Base-by-base conservation (phyloP, 257 asterid genomes). In the Penstemon barbatus region DNA sequence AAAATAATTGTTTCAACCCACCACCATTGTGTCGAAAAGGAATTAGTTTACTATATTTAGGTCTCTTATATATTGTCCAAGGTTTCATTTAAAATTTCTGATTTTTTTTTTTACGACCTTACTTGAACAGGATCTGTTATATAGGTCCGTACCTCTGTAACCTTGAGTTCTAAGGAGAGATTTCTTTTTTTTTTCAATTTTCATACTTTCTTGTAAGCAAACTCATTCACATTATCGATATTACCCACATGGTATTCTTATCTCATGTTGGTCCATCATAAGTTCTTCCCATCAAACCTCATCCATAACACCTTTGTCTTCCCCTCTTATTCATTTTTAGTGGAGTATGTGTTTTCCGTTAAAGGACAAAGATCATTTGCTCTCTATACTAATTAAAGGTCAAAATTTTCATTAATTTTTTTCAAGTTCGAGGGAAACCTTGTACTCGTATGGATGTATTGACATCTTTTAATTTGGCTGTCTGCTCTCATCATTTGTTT, bases 31-130 rank as follows among this genome's bases (percentile, higher is more conserved):
- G 44, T 38, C 55, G 19, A 40, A 54, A 51, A 54, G 25, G 25
- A 52, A 40, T 40, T 38, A 51, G 18, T 55, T 44, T 56, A 52
- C 58, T n/a, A 42, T 43, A 10, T 42, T 61, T 71, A 52, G 50
- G 63, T 77, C 7, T 40, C 33, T 25, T 25, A 25, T 25, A 25
- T 25, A 1, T 25, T 25, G 33, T 25, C 33, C 33, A 25, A 25
- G 33, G 33, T 25, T 1, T 25, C 33, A 25, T 25, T 25, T 25
- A 2, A 25, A 25, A 1, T 25, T 25, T 25, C 33, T 25, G 33
- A 25, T 25, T 25, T 25, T 25, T 25, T 25, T 25, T 25, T 25
- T 25, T 25, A 25, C 33, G 33, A 25, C 2, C 33, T 25, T 25
- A 25, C 33, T 1, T 25, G 33, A 25, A 25, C 33, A 25, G 33